phyloP scores from a whole-genome alignment of 495 filamentous ascomycete species.

The Apiosordaria backusii region DNA sequence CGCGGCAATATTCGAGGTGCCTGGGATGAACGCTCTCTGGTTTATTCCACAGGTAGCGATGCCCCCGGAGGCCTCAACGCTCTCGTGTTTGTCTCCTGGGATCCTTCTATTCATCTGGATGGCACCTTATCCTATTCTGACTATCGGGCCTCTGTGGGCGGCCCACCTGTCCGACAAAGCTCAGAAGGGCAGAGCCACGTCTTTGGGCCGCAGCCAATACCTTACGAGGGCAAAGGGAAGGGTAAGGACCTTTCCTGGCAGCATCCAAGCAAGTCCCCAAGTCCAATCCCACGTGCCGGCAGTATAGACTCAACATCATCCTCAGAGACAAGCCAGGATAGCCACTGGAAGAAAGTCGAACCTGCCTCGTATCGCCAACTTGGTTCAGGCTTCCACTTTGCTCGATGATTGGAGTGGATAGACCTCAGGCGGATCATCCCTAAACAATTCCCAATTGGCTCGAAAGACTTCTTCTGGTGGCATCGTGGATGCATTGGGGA shows the following conservation, averaged over 20 bases:
- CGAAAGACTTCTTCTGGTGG: not conserved
- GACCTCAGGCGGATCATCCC: not conserved
- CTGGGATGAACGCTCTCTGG: slow-evolving; percentile 61
- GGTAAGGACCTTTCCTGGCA: slow-evolving; percentile 2
- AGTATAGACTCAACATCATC: not conserved
- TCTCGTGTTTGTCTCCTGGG: slow-evolving; percentile 62
- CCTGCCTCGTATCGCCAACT: slow-evolving; percentile 34
- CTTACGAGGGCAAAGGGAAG: slow-evolving; percentile 21
- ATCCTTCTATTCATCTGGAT: slow-evolving; percentile 43
- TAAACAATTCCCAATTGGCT: not conserved
- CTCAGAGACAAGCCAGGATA: not conserved
- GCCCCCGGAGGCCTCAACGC: slow-evolving; percentile 40
- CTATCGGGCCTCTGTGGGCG: not conserved
- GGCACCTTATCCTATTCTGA: slow-evolving; percentile 23
- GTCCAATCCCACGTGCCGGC: not conserved
- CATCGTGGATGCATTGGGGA: not conserved
- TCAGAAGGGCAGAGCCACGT: slow-evolving; percentile 5
- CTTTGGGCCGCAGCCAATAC: not conserved
- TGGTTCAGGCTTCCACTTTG: slow-evolving; percentile 34
- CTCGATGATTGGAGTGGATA: slow-evolving; percentile 7
- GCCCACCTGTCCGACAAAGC: not conserved
- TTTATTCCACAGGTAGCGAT: slow-evolving; percentile 48
- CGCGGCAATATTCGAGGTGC: slow-evolving; percentile 47
- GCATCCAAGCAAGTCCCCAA: slow-evolving; percentile 4
- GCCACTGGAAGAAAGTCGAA: slow-evolving; percentile 28